A percentile compares a stretch with the other conserved stretches of the same genome.
phyloP scores from a whole-genome alignment of 495 filamentous ascomycete species.

The Penicillium longicatenatum region DNA sequence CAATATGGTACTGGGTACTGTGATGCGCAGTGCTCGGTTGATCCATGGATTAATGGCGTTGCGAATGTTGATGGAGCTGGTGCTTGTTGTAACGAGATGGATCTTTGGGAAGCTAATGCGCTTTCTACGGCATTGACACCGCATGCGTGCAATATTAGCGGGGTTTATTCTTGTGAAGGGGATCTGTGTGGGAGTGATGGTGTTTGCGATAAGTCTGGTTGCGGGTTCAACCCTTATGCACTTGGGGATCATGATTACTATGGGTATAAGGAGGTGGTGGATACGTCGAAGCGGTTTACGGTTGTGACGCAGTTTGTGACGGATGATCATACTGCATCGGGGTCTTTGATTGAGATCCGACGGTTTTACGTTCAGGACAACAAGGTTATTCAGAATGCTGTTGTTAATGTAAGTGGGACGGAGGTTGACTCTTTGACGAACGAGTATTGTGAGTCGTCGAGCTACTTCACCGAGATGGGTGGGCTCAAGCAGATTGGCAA shows the following conservation, averaged over 20 bases:
- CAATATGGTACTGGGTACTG: conserved; percentile 71
- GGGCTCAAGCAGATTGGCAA: conserved; percentile 34
- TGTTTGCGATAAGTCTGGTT: conserved; percentile 67
- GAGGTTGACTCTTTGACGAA: conserved; percentile 31
- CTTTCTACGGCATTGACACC: conserved; percentile 57
- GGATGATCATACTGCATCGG: conserved; percentile 42
- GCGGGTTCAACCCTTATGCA: conserved; percentile 65
- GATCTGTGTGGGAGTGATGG: conserved; percentile 49
- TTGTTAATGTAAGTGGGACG: conserved; percentile 16
- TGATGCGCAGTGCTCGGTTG: conserved; percentile 63
- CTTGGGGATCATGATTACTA: conserved; percentile 59
- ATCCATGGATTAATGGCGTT: conserved; percentile 59
- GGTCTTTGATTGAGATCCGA: conserved; percentile 56
- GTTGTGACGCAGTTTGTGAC: conserved; percentile 70
- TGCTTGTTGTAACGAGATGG: conserved; percentile 63
- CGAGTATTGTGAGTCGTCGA: conserved; percentile 22
- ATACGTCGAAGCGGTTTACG: conserved; percentile 62
- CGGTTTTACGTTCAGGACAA: conserved; percentile 65
- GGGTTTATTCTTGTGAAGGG: conserved; percentile 51
- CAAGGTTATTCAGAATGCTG: conserved; percentile 48
- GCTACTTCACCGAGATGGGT: conserved; percentile 22
- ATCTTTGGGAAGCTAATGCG: conserved; percentile 66
- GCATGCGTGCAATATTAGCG: conserved; percentile 51
- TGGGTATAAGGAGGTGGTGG: conserved; percentile 52
- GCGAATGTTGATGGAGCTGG: conserved; percentile 52